These are phyloP conservation scores for Hawksworthiomyces lignivorus DNA, from an alignment of 2,329 filamentous ascomycete genomes.

Conservation along the genomic window DNA sequence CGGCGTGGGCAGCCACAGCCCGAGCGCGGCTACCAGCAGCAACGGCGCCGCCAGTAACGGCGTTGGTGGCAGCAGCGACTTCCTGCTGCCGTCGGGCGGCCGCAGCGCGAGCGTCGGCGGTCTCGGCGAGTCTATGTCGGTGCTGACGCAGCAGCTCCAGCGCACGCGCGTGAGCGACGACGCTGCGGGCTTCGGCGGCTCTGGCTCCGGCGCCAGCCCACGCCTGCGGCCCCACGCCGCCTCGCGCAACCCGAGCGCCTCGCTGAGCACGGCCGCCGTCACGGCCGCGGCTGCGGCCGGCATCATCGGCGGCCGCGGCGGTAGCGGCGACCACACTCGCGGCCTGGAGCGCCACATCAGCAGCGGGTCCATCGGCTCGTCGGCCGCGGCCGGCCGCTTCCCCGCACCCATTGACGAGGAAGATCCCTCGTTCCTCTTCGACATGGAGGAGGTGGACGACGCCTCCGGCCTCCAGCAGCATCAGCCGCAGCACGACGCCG, in stretches of 20 bases:
- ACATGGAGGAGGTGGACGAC: conserved; percentile 57
- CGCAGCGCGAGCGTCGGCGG: conserved; percentile 22
- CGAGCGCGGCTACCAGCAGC: conserved; percentile 30
- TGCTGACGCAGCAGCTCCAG: conserved; percentile 55
- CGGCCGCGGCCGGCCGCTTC: conserved; percentile 47
- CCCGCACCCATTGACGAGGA: conserved; percentile 60
- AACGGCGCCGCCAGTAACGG: conserved; percentile 30
- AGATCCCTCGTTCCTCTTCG: conserved; percentile 56
- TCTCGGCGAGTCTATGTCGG: conserved; percentile 46
- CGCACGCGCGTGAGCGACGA: conserved; percentile 47
- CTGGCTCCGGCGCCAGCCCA: conserved; percentile 31
- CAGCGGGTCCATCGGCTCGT: conserved; percentile 49
- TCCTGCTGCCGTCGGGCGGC: neutral
- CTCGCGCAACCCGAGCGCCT: conserved; percentile 28
- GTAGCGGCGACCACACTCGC: conserved; percentile 29
- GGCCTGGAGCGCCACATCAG: conserved; percentile 51
- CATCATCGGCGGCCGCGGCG: conserved; percentile 29
- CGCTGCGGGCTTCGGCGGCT: conserved; percentile 22
- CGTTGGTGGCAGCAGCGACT: neutral
- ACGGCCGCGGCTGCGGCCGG: conserved; percentile 21
- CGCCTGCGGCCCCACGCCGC: conserved; percentile 43
- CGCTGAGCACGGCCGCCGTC: conserved; percentile 23
- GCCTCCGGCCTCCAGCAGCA: conserved; percentile 24
- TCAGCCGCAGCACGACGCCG: too few species aligned
- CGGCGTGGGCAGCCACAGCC: conserved; percentile 20